These are phyloP conservation scores for Cytospora schulzeri DNA, from an alignment of 2,329 filamentous ascomycete species.

Conservation along the genomic window DNA sequence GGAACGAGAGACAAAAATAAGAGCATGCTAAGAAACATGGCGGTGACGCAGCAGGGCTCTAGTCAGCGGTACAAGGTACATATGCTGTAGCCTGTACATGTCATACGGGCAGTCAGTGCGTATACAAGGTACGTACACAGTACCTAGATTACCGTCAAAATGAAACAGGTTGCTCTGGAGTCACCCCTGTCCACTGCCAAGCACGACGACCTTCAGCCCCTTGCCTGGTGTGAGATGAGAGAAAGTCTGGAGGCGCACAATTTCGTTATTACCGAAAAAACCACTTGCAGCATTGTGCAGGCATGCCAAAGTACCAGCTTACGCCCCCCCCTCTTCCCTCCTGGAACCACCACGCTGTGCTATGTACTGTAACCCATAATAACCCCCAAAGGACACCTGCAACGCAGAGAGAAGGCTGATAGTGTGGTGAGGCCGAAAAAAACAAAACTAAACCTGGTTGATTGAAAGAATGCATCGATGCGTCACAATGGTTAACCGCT, in stretches of 20 bases:
- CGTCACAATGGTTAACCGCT: neutral
- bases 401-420: neutral
- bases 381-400: neutral
- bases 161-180: constrained; percentile 19
- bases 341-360: neutral
- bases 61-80: constrained; percentile 14
- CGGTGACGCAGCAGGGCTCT: constrained; percentile 25
- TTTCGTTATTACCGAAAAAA: constrained; percentile 28
- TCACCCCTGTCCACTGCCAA: neutral
- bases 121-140: constrained; percentile 4
- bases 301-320: neutral
- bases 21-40: constrained; percentile 20
- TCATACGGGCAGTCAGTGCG: neutral
- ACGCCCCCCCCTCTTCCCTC: too few relatives aligned
- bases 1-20: constrained; percentile 27
- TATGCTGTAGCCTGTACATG: constrained; percentile 2
- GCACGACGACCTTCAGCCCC: constrained; percentile 4
- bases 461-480: neutral
- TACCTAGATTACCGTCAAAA: constrained; percentile 25
- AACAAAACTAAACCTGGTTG: neutral
- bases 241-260: constrained; percentile 12
- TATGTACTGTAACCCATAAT: neutral
- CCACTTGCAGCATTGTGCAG: neutral
- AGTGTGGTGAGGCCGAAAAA: neutral
- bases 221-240: constrained; percentile 24